phyloP scores from a whole-genome alignment of 1,284 basidiomycete species.

The Wallemia mellicola region DNA sequence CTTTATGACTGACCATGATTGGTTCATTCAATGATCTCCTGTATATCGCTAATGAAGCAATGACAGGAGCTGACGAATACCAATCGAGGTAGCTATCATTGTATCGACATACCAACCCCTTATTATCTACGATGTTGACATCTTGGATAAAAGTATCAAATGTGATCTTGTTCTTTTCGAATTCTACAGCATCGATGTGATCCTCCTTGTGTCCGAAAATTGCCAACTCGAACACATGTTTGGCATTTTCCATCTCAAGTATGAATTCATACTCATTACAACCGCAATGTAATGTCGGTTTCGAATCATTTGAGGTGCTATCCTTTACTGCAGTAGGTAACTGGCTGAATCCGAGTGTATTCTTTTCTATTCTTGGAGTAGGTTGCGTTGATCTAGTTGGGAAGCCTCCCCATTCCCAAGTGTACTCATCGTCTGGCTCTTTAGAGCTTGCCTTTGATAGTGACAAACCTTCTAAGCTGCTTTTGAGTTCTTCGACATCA shows the following conservation, averaged over 20 bases:
- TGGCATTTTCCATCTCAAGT: constrained; percentile 16
- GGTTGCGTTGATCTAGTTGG: constrained; percentile 6
- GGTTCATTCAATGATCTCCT: constrained; percentile 15
- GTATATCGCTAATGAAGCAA: constrained; percentile 21
- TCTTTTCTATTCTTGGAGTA: neutral
- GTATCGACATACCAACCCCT: constrained; percentile 20
- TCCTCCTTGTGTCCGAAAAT: constrained; percentile 13
- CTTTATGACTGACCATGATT: neutral
- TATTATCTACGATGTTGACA: constrained; percentile 19
- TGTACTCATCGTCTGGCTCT: constrained; percentile 9
- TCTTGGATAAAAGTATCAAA: constrained; percentile 22
- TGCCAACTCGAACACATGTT: constrained; percentile 22
- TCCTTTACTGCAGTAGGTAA: neutral
- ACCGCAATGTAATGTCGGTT: constrained; percentile 6
- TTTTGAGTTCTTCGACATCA: neutral
- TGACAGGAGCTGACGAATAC: constrained; percentile 20
- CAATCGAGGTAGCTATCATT: constrained; percentile 20
- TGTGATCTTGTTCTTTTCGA: constrained; percentile 16
- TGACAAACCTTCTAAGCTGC: neutral
- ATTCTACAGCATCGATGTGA: neutral
- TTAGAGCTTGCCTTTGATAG: neutral
- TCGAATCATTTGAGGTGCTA: neutral
- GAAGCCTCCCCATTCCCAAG: constrained; percentile 15
- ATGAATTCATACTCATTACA: constrained; percentile 20
- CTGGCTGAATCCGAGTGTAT: neutral